Base-by-base conservation (phyloP, 352 stramenopile species). In the Albugo laibachii region DNA sequence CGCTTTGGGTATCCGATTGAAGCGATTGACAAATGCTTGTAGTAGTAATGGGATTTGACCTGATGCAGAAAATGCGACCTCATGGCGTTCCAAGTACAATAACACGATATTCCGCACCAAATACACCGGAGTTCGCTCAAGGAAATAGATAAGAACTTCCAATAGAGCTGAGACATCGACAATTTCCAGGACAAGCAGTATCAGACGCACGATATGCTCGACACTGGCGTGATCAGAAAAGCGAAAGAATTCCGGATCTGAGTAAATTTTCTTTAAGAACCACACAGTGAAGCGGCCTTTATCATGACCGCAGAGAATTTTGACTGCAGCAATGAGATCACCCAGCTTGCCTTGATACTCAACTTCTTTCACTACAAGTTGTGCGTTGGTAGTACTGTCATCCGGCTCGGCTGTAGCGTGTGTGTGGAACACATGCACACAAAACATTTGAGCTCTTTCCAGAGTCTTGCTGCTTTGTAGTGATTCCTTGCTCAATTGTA, bases 281-380 rank as follows among this genome's bases (percentile, higher is more conserved):
- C 78, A 92, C 14, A 66, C 51, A 2, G 78, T 71, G 38, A 87
- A 87, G 8, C 78, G 68, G 14, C 74, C 74, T 58, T 88, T 92
- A 55, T 92, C 78, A 46, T 92, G 71, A 0, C 73, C 75, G 27
- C 75, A 87, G 67, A 92, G 83, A 0, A 69, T 88, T 55, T 92
- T 92, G 16, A 92, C 73, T 18, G 73, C 69, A 27, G 73, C 86
- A 12, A 87, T 69, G 13, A 92, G 59, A 48, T 92, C 78, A 15
- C 73, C 66, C 1, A 92, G 70, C 50, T 83, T 85, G 36, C 71
- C 71, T 50, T 85, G 76, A 40, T 88, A 88, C 18, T 88, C 76
- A 12, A 84, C 66, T 53, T 88, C 76, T 27, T 73, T 78, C 54
- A 76, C 52, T 8, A 8, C 38, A 43, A 24, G 16, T 8, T 43